Evolutionary conservation across 306 rosid genomes (phyloP).

Genomic region (Lathyrus sativus): DNA sequence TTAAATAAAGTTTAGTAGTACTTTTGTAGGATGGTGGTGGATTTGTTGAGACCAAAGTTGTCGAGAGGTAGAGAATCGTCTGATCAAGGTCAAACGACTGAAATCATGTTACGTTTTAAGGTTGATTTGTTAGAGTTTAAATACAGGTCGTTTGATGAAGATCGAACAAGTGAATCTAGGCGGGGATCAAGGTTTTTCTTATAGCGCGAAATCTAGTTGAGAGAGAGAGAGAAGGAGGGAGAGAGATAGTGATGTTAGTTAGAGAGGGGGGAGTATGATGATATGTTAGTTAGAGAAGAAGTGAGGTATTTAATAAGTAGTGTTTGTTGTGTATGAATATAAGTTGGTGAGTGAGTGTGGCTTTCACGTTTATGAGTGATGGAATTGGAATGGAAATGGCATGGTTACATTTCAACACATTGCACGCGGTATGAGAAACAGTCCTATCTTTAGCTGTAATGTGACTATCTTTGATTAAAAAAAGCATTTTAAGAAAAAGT

Average conservation of each 20-base stretch:
- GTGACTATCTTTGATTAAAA: background rate
- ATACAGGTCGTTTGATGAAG: background rate
- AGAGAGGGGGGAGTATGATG: slow-evolving; percentile 37
- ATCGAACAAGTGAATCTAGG: background rate
- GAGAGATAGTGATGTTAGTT: slow-evolving; percentile 24
- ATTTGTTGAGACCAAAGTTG: slow-evolving; percentile 40
- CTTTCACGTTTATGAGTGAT: slow-evolving; percentile 46
- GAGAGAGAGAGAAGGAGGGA: background rate
- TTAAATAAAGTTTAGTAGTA: slow-evolving; percentile 48
- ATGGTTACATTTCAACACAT: slow-evolving; percentile 9
- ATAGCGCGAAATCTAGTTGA: background rate
- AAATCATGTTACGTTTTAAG: background rate
- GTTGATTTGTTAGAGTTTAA: background rate
- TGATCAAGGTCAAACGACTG: background rate
- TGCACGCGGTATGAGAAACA: slow-evolving; percentile 38
- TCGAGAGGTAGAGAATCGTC: background rate
- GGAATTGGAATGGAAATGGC: background rate
- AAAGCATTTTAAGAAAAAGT: background rate
- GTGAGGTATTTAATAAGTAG: slow-evolving; percentile 31
- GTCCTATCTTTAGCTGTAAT: slow-evolving; percentile 35
- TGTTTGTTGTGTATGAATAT: background rate
- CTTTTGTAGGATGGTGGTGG: slow-evolving; percentile 34
- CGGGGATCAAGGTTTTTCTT: background rate
- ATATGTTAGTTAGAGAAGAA: slow-evolving; percentile 23
- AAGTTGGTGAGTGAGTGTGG: slow-evolving; percentile 45